Evolutionary conservation across 78 protist species (phyloP).

Genomic region (Monocercomonoides exilis): DNA sequence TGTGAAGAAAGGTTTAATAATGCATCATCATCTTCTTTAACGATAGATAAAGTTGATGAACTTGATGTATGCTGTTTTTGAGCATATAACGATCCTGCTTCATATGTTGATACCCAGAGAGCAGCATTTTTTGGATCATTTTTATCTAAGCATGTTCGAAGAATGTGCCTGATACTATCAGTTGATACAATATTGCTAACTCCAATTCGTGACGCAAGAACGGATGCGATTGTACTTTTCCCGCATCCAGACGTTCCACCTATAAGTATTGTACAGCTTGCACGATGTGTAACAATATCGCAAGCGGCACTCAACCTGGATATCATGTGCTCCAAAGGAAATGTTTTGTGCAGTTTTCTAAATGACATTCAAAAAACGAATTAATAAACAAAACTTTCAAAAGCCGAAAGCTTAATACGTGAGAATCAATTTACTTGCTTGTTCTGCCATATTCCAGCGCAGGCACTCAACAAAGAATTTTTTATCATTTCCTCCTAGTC

Average conservation of each 20-base stretch:
- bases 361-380: no score
- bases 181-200: conserved; percentile 53
- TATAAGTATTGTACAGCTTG: conserved; percentile 32
- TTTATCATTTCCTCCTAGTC: no score
- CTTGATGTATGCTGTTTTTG: not conserved
- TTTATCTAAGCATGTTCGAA: conserved; percentile 15
- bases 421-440: no score
- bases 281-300: not conserved
- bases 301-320: conserved; percentile 19
- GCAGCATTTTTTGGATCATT: not conserved
- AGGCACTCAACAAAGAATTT: no score
- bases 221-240: conserved; percentile 49
- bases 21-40: not conserved
- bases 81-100: not conserved
- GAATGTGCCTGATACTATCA: conserved; percentile 48
- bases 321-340: no score
- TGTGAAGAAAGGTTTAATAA: not conserved
- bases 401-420: no score
- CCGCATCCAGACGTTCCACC: conserved; percentile 66
- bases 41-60: not conserved
- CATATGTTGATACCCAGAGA: conserved; percentile 33
- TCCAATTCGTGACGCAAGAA: conserved; percentile 48
- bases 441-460: no score
- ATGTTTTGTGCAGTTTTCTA: no score
- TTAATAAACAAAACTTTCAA: no score